A percentile compares a stretch with the other conserved stretches of the same genome.
phyloP scores from a whole-genome alignment of 2,329 filamentous ascomycete genomes.

The Alternaria sp. region DNA sequence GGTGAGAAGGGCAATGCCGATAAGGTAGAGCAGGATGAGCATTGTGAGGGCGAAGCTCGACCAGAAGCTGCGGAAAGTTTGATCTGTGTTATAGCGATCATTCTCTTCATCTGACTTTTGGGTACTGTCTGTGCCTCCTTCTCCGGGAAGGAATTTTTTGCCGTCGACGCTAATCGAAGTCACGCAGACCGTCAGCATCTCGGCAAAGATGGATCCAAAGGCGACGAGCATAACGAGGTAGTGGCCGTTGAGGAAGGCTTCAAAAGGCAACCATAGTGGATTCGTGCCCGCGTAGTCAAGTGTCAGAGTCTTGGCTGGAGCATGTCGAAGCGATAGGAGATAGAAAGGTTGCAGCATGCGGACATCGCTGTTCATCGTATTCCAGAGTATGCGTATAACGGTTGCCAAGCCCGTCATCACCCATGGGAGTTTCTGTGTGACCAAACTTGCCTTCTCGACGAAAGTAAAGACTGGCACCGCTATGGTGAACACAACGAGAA shows the following conservation, averaged over 20 bases:
- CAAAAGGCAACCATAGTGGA: conserved; percentile 70
- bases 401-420: conserved; percentile 72
- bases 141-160: conserved; percentile 61
- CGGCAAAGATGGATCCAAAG: conserved; percentile 75
- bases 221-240: conserved; percentile 73
- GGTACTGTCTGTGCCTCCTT: conserved; percentile 28
- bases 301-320: conserved; percentile 70
- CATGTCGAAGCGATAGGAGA: conserved; percentile 71
- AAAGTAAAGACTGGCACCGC: conserved; percentile 72
- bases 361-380: conserved; percentile 72
- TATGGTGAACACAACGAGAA: conserved; percentile 64
- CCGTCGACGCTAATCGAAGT: conserved; percentile 73
- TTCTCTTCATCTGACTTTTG: conserved; percentile 16
- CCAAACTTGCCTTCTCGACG: conserved; percentile 58
- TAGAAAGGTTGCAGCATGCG: conserved; percentile 80
- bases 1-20: conserved; percentile 66
- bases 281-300: conserved; percentile 78
- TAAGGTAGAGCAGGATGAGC: conserved; percentile 73
- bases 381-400: conserved; percentile 73
- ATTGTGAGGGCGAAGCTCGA: conserved; percentile 69
- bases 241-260: conserved; percentile 70
- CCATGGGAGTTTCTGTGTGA: conserved; percentile 72
- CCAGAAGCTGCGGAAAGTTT: conserved; percentile 69
- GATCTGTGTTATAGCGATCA: conserved; percentile 48
- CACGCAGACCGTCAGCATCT: conserved; percentile 75